Base-by-base conservation (phyloP, 345 rosid species). In the Physaria fendleri region DNA sequence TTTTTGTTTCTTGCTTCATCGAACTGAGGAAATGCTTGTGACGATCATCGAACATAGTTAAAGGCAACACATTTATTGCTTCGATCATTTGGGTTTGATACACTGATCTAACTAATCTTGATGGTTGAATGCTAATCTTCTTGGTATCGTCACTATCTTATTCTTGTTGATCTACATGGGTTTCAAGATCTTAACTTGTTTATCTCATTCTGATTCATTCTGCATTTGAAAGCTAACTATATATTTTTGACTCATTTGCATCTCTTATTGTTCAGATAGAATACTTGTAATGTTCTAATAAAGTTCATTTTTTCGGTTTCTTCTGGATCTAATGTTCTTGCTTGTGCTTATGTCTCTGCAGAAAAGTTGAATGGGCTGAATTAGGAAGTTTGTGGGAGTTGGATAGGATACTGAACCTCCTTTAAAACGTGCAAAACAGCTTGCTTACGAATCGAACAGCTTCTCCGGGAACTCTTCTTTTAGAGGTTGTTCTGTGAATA, bases 331-430 rank as follows among this genome's bases (percentile, higher is more conserved):
- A 40, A 46, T 54, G 4, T 40, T 4, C 13, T 53, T 38, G 44
- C 38, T 62, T 54, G 18, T 8, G 39, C 20, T 40, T 10, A n/a
- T 50, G 43, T 43, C 28, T 32, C 8, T 34, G 59, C 69, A 71
- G 74, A 64, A 57, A 17, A 64, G 27, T 59, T 68, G 68, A 76
- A 74, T 79, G 87, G 87, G 81, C 77, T 79, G 80, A 84, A 29
- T 71, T 64, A 60, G 66, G 70, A 68, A 58, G 81, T 84, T 81
- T 76, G 81, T 84, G 90, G 87, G 87, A 77, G 83, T 77, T 74
- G 74, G 62, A 69, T 85, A 79, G 77, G 87, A 84, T 78, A n/a
- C n/a, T n/a, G n/a, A n/a, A n/a, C n/a, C n/a, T n/a, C 90, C 86
- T 33, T 71, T 70, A 76, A 81, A 84, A 68, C 82, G 86, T 45